These are phyloP conservation scores for Pichia sporocuriosa DNA, from an alignment of 805 yeast genomes.

Conservation along the genomic window DNA sequence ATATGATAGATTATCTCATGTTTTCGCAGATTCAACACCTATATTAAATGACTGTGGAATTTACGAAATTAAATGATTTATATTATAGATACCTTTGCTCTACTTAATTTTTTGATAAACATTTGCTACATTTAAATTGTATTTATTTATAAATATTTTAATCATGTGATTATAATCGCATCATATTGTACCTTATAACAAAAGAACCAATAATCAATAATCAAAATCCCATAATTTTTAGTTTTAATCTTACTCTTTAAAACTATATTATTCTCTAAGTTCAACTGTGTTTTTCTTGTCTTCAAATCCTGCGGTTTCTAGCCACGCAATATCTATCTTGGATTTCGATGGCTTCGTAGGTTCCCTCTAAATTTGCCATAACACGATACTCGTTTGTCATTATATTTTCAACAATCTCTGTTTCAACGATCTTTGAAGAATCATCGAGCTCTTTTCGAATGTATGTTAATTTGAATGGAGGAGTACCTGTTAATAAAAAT, in stretches of 20 bases:
- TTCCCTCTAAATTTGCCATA: constrained; percentile 80
- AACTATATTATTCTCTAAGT: no score
- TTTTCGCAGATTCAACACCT: neutral
- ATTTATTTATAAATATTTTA: no score
- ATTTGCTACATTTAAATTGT: no score
- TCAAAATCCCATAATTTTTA: no score
- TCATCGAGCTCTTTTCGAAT: constrained; percentile 48
- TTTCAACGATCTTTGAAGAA: constrained; percentile 37
- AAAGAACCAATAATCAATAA: no score
- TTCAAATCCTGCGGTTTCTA: constrained; percentile 20
- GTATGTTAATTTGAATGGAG: constrained; percentile 86
- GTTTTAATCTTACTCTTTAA: no score
- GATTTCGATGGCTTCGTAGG: constrained; percentile 88
- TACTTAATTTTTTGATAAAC: no score
- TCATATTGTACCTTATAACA: no score
- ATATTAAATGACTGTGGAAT: neutral
- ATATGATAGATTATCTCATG: neutral
- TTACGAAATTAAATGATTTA: constrained; percentile 1
- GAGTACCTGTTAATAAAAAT: constrained; percentile 77
- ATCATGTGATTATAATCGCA: no score
- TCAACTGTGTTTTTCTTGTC: neutral
- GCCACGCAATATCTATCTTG: constrained; percentile 71
- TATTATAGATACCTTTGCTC: no score
- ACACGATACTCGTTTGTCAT: constrained; percentile 62
- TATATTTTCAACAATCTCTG: constrained; percentile 62